phyloP scores from a whole-genome alignment of 345 rosid genomes.

The Sapria himalayana region DNA sequence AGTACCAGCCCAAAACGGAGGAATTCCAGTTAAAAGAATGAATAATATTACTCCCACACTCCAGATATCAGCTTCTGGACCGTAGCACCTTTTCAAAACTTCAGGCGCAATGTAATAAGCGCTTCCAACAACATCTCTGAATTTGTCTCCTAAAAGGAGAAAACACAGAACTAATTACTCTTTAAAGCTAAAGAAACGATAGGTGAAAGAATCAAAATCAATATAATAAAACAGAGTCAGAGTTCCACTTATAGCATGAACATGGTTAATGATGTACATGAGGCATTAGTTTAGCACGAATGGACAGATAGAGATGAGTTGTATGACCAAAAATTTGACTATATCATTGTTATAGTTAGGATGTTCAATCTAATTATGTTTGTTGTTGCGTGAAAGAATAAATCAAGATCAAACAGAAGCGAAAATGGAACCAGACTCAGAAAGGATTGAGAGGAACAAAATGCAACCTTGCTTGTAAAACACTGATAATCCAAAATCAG shows the following conservation, averaged over 20 bases:
- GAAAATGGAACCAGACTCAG: background rate
- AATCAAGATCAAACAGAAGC: background rate
- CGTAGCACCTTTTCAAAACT: conserved; percentile 72
- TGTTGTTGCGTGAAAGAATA: background rate
- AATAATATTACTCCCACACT: conserved; percentile 67
- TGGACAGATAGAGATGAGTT: too few relatives aligned
- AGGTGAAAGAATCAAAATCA: background rate
- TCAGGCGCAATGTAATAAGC: conserved; percentile 94
- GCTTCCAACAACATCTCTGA: conserved; percentile 52
- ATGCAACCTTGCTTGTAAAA: conserved; percentile 70
- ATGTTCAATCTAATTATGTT: background rate
- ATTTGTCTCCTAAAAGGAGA: conserved; percentile 32
- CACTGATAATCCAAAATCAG: conserved; percentile 76
- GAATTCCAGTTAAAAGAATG: conserved; percentile 75
- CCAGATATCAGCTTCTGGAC: conserved; percentile 68
- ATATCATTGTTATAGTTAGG: too few relatives aligned
- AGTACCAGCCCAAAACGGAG: conserved; percentile 93
- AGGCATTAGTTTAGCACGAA: too few relatives aligned
- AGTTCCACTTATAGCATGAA: too few relatives aligned
- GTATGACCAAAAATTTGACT: too few relatives aligned
- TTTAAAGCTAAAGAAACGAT: conserved; percentile 1
- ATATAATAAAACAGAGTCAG: too few relatives aligned
- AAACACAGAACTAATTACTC: background rate
- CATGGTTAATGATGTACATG: too few relatives aligned
- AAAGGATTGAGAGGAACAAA: background rate